Evolutionary conservation across 352 stramenopile species (phyloP).

Genomic region (Phytophthora palmivora): DNA sequence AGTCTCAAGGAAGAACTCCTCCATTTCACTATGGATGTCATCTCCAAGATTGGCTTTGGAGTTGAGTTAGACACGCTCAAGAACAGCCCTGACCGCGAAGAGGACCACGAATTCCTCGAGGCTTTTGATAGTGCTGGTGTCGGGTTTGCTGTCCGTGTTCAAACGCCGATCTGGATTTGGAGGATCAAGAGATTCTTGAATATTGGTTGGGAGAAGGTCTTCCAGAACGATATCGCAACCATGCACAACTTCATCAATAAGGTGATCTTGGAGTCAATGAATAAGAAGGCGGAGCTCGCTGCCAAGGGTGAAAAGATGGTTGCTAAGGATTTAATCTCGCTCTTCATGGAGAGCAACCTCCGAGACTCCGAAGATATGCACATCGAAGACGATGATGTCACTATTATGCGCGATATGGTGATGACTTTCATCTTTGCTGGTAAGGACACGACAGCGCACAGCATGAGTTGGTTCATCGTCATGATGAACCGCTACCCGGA

Average conservation of each 20-base stretch:
- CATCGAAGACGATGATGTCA: constrained; percentile 33
- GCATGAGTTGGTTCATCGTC: constrained; percentile 71
- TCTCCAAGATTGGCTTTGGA: constrained; percentile 67
- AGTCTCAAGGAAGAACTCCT: constrained; percentile 52
- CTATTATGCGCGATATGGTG: constrained; percentile 69
- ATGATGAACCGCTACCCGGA: constrained; percentile 62
- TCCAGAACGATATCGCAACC: constrained; percentile 41
- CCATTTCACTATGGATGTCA: constrained; percentile 66
- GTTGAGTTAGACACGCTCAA: constrained; percentile 48
- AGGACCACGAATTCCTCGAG: constrained; percentile 49
- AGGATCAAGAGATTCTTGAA: constrained; percentile 39
- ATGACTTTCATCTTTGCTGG: constrained; percentile 79
- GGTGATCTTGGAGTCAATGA: constrained; percentile 55
- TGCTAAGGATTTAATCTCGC: constrained; percentile 53
- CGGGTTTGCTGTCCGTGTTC: constrained; percentile 33
- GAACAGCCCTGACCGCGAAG: constrained; percentile 25
- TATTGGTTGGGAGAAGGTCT: constrained; percentile 46
- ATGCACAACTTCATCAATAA: constrained; percentile 53
- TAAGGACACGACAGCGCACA: constrained; percentile 67
- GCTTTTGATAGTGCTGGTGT: constrained; percentile 47
- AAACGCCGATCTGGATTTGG: constrained; percentile 47
- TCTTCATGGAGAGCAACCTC: constrained; percentile 48
- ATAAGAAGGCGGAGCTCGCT: constrained; percentile 51
- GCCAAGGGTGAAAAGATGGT: constrained; percentile 45
- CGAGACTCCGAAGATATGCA: constrained; percentile 27